Base-by-base conservation (phyloP, 495 filamentous ascomycete genomes). In the Penicillium silybi region DNA sequence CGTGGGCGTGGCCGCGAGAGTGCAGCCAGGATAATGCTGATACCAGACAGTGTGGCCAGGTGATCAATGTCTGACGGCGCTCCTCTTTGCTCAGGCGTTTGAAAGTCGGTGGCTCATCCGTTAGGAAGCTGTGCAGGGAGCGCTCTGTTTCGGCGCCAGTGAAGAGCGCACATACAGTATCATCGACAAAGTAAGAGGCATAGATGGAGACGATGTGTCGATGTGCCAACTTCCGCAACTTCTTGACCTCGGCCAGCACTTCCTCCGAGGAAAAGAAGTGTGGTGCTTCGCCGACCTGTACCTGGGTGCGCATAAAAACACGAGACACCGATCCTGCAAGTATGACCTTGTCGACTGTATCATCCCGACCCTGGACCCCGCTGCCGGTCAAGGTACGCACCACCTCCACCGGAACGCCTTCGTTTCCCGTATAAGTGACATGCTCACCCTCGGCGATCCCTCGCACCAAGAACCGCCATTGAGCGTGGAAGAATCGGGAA, bases 31-130 rank as follows among this genome's bases (percentile, higher is more conserved):
- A 83, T 19, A 96, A 62, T 9, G 86, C 88, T 54, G 90, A 86
- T 0, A 82, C 77, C 2, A 97, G 78, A 62, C 92, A 96, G 66
- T 91, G 89, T 37, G 92, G 82, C 92, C 92, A 96, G 56, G 87
- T 84, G 59, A 95, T 75, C 15, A 96, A 66, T 3, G 85, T 74
- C 26, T 76, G 69, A 25, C 86, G 80, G 23, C 88, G 82, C n/a
- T 81, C 78, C 48, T 82, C 74, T 63, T 95, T 95, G 2, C 83
- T 63, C 2, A 95, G 70, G 3, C 78, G 78, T 62, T 92, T 91
- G 70, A 91, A 82, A 5, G 70, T 69, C 39, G 74, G 68, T 2
- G 87, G 87, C 17, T 76, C 74, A 37, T 85, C 85, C 11, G 84
- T 80, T 38, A 96, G 73, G 68, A 95, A 90, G 2, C 80, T 81